Base-by-base conservation (phyloP, 2,329 filamentous ascomycete species). In the Thielaviopsis cerberus region DNA sequence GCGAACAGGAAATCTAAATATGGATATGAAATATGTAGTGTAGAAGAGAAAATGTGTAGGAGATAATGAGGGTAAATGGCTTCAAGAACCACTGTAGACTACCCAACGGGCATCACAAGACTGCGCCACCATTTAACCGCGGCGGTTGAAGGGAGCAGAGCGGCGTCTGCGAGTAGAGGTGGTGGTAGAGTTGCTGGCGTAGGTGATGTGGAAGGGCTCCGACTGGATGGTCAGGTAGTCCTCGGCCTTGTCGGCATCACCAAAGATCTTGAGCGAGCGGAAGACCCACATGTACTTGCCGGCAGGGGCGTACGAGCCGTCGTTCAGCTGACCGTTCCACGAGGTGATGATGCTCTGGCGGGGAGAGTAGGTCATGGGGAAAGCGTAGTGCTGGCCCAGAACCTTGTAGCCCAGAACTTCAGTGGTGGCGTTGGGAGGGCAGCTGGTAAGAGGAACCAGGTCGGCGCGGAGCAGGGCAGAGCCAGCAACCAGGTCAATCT, bases 211-310 rank as follows among this genome's bases (percentile, higher is more conserved):
- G 60, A 80, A 76, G 0, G 68, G 57, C 0, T 65, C 64, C 11
- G 74, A 70, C 63, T 73, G 69, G 23, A 65, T 64, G 1, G 67
- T 63, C 25, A 79, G 76, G 66, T 76, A 80, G 54, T 80, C 74
- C 3, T 65, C 66, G 1, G 67, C 61, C 58, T 72, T 68, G 15
- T 67, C 65, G 34, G 67, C 65, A 59, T 80, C 69, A 4, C 77
- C 77, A 63, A 75, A 77, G 60, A 80, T 71, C 60, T 71, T 72
- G 62, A 80, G 65, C 1, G 76, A 73, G 59, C 71, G 71, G 27
- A 78, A 68, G 1, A 69, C 68, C 54, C 80, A 68, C 65, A 72
- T 74, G 66, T 81, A 80, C 26, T 64, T 63, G 11, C 77, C 78
- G 0, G 70, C 68, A 0, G 75, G 72, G 1, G 71, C 76, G 60